These are phyloP conservation scores for Cladosporium sphaerospermum DNA, from an alignment of 2,329 filamentous ascomycete species.

Conservation along the genomic window DNA sequence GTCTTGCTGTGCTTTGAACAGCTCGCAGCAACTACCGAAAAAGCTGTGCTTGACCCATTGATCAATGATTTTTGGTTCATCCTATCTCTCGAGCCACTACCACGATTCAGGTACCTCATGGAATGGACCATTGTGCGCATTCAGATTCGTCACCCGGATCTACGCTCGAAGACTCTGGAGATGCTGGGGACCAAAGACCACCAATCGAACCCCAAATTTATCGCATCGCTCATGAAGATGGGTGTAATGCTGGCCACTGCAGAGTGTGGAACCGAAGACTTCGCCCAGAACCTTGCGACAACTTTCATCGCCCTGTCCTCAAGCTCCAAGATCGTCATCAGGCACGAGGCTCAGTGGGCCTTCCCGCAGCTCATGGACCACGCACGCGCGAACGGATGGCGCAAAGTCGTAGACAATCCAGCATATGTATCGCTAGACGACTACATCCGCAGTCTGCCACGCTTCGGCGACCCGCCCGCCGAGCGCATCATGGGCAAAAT, in stretches of 20 bases:
- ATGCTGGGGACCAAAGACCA: slow-evolving; percentile 37
- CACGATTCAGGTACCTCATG: slow-evolving; percentile 41
- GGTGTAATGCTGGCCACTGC: slow-evolving; percentile 37
- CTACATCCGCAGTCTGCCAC: slow-evolving; percentile 39
- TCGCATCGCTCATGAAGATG: slow-evolving; percentile 44
- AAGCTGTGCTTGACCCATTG: slow-evolving; percentile 22
- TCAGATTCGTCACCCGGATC: slow-evolving; percentile 31
- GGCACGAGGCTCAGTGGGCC: slow-evolving; percentile 48
- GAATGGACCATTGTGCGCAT: slow-evolving; percentile 45
- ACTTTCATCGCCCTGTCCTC: slow-evolving; percentile 39
- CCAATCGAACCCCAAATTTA: slow-evolving; percentile 42
- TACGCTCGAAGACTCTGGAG: slow-evolving; percentile 30
- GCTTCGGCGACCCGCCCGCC: slow-evolving; percentile 35
- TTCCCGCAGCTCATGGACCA: slow-evolving; percentile 40
- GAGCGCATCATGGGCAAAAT: slow-evolving; percentile 36
- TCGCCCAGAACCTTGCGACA: slow-evolving; percentile 35
- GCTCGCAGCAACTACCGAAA: slow-evolving; percentile 14
- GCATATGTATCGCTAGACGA: slow-evolving; percentile 38
- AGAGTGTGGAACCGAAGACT: slow-evolving; percentile 31
- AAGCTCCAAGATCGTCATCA: slow-evolving; percentile 47
- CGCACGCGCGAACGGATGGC: slow-evolving; percentile 33
- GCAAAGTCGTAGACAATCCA: slow-evolving; percentile 32
- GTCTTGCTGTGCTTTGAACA: slow-evolving; percentile 39
- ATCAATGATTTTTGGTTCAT: slow-evolving; percentile 35
- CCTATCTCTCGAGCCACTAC: slow-evolving; percentile 41